Base-by-base conservation (phyloP, 2,329 filamentous ascomycete genomes). In the Diplodia sapinea region DNA sequence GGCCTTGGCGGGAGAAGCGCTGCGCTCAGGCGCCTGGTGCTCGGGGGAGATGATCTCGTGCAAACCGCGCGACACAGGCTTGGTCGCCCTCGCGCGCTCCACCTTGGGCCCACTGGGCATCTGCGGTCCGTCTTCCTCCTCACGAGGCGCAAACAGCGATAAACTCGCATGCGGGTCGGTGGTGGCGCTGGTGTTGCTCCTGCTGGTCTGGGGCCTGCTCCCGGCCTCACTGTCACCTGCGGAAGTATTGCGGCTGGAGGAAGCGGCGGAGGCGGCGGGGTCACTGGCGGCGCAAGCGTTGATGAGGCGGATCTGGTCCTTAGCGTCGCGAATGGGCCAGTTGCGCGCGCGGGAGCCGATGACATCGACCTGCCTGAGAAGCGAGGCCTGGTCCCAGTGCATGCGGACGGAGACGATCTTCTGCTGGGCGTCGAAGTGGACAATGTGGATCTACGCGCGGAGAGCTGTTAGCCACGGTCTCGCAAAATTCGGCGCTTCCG, bases 351-450 rank as follows among this genome's bases (percentile, higher is more conserved):
- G 90, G 76, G 89, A 90, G 74, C 95, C 94, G 79, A 99, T 98
- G 67, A 97, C 89, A 70, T 97, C 94, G 71, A 97, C 86, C 79
- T 96, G 91, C 82, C 95, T 98, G 72, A 99, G 87, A 50, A 99
- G 87, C 65, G 93, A 91, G 69, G 89, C 94, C 80, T 99, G 95
- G 78, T 99, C 95, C 95, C 95, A 99, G 78, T 91, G 92, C 72
- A 94, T 88, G 73, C 94, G 91, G 71, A 98, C 91, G 78, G 95
- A 92, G 69, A 86, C 79, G 76, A 99, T 97, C 82, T 92, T 93
- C 77, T 88, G 87, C 56, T 90, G 80, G 71, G 80, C 77, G 78
- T 96, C 87, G 80, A 97, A 97, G 68, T 88, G 87, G 72, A 99
- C 94, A 71, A 98, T 89, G 82, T 99, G 95, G 33, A 79, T 71